A percentile compares a stretch with the other conserved stretches of the same genome.
These are phyloP conservation scores for Colletotrichum lini DNA, from an alignment of 2,329 filamentous ascomycete species.

Conservation along the genomic window DNA sequence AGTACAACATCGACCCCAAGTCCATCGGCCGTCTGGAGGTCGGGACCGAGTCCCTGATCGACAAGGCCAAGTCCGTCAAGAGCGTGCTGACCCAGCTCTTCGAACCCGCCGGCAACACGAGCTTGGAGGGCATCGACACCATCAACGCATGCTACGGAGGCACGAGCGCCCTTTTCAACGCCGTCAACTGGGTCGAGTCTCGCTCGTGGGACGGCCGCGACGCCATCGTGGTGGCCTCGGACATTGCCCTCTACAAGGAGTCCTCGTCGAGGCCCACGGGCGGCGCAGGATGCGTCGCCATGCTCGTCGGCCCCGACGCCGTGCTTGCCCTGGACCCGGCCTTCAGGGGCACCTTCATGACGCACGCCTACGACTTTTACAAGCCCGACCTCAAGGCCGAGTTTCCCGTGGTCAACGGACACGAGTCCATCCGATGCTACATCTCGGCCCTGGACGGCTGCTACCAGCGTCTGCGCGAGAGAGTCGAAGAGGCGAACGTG, in stretches of 20 bases:
- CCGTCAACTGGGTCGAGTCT: slow-evolving; percentile 88
- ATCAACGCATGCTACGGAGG: slow-evolving; percentile 90
- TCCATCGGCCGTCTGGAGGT: slow-evolving; percentile 86
- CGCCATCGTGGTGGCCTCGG: slow-evolving; percentile 83
- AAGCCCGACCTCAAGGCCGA: slow-evolving; percentile 90
- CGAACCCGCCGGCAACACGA: slow-evolving; percentile 77
- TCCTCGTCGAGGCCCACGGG: slow-evolving; percentile 85
- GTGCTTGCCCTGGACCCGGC: slow-evolving; percentile 83
- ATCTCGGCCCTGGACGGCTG: slow-evolving; percentile 86
- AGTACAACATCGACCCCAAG: slow-evolving; percentile 85
- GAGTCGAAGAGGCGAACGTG: slow-evolving; percentile 69
- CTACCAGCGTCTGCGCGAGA: slow-evolving; percentile 77
- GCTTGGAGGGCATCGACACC: slow-evolving; percentile 86
- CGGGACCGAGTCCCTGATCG: slow-evolving; percentile 86
- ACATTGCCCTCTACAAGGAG: slow-evolving; percentile 89
- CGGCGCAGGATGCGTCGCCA: slow-evolving; percentile 83
- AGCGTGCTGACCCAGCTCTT: slow-evolving; percentile 90
- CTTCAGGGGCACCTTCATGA: slow-evolving; percentile 84
- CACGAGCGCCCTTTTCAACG: slow-evolving; percentile 87
- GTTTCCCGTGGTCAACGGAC: slow-evolving; percentile 87
- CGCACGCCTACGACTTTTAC: slow-evolving; percentile 91
- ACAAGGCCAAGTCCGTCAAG: slow-evolving; percentile 94
- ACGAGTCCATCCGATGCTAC: slow-evolving; percentile 87
- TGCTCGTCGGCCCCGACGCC: slow-evolving; percentile 84
- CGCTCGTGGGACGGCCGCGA: slow-evolving; percentile 89